Conservation (phyloP, 192 early-diverging fungal species). For the Funneliformis geosporum region DNA sequence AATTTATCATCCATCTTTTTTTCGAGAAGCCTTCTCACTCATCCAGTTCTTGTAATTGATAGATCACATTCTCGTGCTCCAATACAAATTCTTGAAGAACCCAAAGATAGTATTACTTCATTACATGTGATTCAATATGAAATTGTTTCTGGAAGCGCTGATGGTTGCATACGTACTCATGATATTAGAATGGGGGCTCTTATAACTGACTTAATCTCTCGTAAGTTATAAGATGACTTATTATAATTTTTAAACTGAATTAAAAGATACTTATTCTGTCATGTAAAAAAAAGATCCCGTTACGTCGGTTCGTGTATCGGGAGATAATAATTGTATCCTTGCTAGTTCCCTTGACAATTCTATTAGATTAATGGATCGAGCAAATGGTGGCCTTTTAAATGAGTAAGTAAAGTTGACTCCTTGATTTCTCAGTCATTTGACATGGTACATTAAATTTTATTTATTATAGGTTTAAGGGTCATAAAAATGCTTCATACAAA, state of each 20-base stretch:
- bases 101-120: conserved; percentile 84
- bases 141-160: conserved; percentile 77
- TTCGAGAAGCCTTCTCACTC: background rate
- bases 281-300: conserved; percentile 60
- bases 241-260: background rate
- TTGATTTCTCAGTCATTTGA: background rate
- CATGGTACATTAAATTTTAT: background rate
- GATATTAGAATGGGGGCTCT: conserved; percentile 82
- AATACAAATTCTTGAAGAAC: conserved; percentile 81
- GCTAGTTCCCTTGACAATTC: conserved; percentile 75
- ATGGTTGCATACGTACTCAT: conserved; percentile 80
- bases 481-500: conserved; percentile 78
- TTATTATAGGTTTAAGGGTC: conserved; percentile 69
- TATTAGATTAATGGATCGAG: conserved; percentile 83
- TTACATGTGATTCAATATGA: conserved; percentile 70
- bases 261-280: background rate
- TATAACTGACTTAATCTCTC: conserved; percentile 69
- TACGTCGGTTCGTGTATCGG: conserved; percentile 68
- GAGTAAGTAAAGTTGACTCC: conserved; percentile 49
- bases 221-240: conserved; percentile 42
- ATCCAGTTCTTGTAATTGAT: background rate
- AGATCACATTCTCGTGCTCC: conserved; percentile 63
- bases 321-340: conserved; percentile 73
- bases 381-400: conserved; percentile 69
- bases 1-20: background rate